Conservation (phyloP, 345 rosid species). For the Hibiscus syriacus region DNA sequence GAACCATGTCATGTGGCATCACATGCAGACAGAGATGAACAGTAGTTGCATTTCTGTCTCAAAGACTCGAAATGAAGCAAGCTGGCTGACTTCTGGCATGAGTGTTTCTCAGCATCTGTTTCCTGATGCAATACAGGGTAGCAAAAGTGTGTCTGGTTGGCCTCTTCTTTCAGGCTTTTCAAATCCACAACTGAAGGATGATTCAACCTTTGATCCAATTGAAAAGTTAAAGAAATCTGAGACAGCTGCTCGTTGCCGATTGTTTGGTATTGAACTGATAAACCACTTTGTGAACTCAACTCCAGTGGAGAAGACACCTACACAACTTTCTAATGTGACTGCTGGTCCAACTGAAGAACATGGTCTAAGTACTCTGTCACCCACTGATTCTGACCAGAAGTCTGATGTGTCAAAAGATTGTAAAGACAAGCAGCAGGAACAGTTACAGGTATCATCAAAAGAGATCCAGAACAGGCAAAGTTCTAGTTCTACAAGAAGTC, state of each 20-base stretch:
- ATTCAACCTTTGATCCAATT: conserved; percentile 24
- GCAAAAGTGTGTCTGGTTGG: conserved; percentile 43
- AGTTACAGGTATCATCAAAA: conserved; percentile 35
- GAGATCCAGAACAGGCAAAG: conserved; percentile 60
- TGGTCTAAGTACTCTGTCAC: conserved; percentile 16
- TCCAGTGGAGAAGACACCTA: conserved; percentile 28
- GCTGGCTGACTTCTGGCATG: conserved; percentile 38
- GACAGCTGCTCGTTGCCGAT: conserved; percentile 37
- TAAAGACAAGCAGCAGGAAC: conserved; percentile 50
- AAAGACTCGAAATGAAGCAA: conserved; percentile 36
- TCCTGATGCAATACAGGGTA: conserved; percentile 47
- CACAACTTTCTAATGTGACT: conserved; percentile 21
- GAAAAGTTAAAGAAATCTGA: conserved; percentile 45
- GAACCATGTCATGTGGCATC: conserved; percentile 37
- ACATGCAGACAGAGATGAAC: conserved; percentile 34
- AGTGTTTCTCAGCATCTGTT: conserved; percentile 36
- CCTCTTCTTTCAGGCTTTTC: conserved; percentile 36
- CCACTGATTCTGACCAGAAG: conserved; percentile 47
- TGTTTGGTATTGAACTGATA: conserved; percentile 74
- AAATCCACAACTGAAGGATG: conserved; percentile 26
- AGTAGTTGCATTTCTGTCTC: conserved; percentile 28
- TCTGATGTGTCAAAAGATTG: conserved; percentile 41
- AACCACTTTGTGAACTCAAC: conserved; percentile 27
- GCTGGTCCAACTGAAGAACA: conserved; percentile 30
- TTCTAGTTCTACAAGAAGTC: conserved; percentile 50